Conservation (phyloP, 2,329 filamentous ascomycete genomes). For the Alternaria brassicicola region DNA sequence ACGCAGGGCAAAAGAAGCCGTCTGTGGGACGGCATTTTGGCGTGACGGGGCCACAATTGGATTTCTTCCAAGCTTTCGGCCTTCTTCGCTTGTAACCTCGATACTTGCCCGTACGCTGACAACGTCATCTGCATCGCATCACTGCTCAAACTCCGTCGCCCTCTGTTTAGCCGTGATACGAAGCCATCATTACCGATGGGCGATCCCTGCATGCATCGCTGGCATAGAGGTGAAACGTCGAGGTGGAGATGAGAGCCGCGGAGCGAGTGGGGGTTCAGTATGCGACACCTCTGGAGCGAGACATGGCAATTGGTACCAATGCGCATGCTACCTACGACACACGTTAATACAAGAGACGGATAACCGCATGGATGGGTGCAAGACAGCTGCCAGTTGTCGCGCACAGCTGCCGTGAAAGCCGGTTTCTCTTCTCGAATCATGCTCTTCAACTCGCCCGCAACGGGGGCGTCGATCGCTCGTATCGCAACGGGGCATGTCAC, state of each 20-base stretch:
- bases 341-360: conserved; percentile 13
- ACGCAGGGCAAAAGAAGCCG: neutral
- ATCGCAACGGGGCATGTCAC: conserved; percentile 1
- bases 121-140: conserved; percentile 21
- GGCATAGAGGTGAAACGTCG: conserved; percentile 3
- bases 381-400: conserved; percentile 1
- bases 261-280: neutral
- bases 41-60: neutral
- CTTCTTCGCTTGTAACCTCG: neutral
- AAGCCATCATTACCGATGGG: neutral
- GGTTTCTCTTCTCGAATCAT: conserved; percentile 5
- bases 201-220: conserved; percentile 9
- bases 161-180: neutral
- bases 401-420: conserved; percentile 9
- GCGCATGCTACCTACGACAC: neutral
- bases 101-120: neutral
- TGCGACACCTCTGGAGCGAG: neutral
- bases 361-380: conserved; percentile 15
- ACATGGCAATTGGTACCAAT: conserved; percentile 2
- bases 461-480: conserved; percentile 8
- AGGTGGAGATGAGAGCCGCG: conserved; percentile 1
- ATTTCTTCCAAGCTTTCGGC: neutral
- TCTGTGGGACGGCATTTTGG: neutral
- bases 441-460: neutral
- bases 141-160: conserved; percentile 1